A percentile compares a stretch with the other conserved stretches of the same genome.
Evolutionary conservation across 1,284 basidiomycete species (phyloP).

Genomic region (Fomitiporia mediterranea): DNA sequence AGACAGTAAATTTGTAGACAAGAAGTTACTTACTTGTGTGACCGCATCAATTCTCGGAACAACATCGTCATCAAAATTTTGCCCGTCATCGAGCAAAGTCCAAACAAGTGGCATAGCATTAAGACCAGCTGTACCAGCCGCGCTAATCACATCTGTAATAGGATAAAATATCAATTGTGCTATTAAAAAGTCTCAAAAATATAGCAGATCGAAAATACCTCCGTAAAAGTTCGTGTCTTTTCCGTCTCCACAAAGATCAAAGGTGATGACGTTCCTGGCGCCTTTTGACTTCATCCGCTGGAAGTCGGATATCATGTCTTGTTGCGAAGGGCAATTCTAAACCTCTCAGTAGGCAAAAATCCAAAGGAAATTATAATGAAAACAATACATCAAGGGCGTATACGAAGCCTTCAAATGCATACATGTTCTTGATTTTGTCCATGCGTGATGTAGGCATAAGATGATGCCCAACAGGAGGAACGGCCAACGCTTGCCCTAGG

Average conservation of each 20-base stretch:
- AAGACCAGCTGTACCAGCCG: constrained; percentile 2
- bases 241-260: constrained; percentile 12
- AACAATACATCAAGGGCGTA: constrained; percentile 14
- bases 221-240: constrained; percentile 4
- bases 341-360: no score
- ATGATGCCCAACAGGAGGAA: background rate
- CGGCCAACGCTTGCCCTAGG: background rate
- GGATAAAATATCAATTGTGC: background rate
- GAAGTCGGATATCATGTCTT: constrained; percentile 5
- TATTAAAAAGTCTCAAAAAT: background rate
- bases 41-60: constrained; percentile 16
- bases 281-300: constrained; percentile 7
- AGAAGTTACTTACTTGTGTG: background rate
- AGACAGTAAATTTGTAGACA: background rate
- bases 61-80: background rate
- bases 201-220: background rate
- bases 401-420: constrained; percentile 17
- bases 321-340: constrained; percentile 8
- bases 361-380: background rate
- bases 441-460: background rate
- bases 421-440: constrained; percentile 15
- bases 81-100: constrained; percentile 8
- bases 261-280: constrained; percentile 12
- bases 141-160: constrained; percentile 2
- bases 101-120: constrained; percentile 12